A percentile compares a stretch with the other conserved stretches of the same genome.
phyloP scores from a whole-genome alignment of 78 protist species.

The Kipferlia bialata region DNA sequence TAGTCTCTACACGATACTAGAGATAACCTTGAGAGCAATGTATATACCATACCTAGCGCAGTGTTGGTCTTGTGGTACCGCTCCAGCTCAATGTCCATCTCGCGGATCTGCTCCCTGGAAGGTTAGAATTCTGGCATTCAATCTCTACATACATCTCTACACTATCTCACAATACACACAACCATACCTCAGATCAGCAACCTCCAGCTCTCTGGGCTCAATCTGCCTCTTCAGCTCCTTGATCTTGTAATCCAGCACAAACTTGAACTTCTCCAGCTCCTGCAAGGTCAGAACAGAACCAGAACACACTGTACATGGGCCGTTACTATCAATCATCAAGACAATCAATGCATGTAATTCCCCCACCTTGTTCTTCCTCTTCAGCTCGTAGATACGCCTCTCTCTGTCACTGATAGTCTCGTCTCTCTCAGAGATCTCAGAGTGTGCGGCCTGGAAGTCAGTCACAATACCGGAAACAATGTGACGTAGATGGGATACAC shows the following conservation, averaged over 20 bases:
- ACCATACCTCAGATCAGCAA: slow-evolving; percentile 25
- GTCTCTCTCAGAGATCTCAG: slow-evolving; percentile 48
- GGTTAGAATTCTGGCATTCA: too few species aligned
- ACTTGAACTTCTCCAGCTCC: slow-evolving; percentile 63
- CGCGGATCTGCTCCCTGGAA: slow-evolving; percentile 40
- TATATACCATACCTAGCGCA: too few species aligned
- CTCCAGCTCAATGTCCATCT: slow-evolving; percentile 36
- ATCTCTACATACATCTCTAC: too few species aligned
- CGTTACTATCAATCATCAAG: too few species aligned
- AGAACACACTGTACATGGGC: too few species aligned
- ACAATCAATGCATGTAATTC: too few species aligned
- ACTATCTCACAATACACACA: too few species aligned
- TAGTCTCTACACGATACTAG: too few species aligned
- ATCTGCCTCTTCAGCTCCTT: slow-evolving; percentile 59
- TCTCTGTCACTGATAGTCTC: slow-evolving; percentile 63
- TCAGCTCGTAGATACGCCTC: slow-evolving; percentile 55
- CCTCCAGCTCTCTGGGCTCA: slow-evolving; percentile 54
- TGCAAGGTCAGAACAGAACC: too few species aligned
- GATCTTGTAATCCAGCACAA: slow-evolving; percentile 66
- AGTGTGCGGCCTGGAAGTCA: background rate
- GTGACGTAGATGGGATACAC: too few species aligned
- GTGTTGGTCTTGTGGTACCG: slow-evolving; percentile 27
- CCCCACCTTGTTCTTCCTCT: slow-evolving; percentile 67
- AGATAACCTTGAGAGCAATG: too few species aligned
- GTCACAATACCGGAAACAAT: background rate